These are phyloP conservation scores for Leccinum longicurvipes DNA, from an alignment of 768 basidiomycete genomes.

Conservation along the genomic window DNA sequence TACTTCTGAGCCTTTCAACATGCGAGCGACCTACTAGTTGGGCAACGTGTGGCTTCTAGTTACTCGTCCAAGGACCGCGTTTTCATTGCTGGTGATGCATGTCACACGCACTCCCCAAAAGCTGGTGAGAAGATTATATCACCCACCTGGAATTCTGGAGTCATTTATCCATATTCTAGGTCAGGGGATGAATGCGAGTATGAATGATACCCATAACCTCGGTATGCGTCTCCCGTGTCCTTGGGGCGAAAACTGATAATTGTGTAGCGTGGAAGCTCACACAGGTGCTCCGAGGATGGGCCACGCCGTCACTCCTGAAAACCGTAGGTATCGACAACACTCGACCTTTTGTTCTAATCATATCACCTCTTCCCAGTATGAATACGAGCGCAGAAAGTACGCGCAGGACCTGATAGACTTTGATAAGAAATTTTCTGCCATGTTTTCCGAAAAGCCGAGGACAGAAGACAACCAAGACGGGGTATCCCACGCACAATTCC, in stretches of 20 bases:
- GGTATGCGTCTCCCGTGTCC: constrained; percentile 14
- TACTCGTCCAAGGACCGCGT: not conserved
- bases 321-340: constrained; percentile 26
- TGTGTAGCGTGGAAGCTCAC: constrained; percentile 45
- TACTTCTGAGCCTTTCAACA: not conserved
- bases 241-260: constrained; percentile 48
- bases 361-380: constrained; percentile 43
- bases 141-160: not conserved
- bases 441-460: constrained; percentile 37
- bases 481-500: constrained; percentile 32
- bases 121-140: not conserved
- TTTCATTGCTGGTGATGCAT: constrained; percentile 1
- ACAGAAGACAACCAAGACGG: constrained; percentile 37
- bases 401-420: constrained; percentile 68
- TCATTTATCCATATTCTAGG: not conserved
- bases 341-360: not conserved
- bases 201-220: not conserved
- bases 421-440: constrained; percentile 55
- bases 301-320: constrained; percentile 33
- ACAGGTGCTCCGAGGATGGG: constrained; percentile 42
- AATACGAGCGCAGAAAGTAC: constrained; percentile 59
- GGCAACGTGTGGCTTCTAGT: not conserved
- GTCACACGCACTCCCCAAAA: not conserved
- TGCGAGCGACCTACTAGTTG: not conserved
- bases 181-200: not conserved